Base-by-base conservation (phyloP, 345 rosid species). In the Gossypium anomalum region DNA sequence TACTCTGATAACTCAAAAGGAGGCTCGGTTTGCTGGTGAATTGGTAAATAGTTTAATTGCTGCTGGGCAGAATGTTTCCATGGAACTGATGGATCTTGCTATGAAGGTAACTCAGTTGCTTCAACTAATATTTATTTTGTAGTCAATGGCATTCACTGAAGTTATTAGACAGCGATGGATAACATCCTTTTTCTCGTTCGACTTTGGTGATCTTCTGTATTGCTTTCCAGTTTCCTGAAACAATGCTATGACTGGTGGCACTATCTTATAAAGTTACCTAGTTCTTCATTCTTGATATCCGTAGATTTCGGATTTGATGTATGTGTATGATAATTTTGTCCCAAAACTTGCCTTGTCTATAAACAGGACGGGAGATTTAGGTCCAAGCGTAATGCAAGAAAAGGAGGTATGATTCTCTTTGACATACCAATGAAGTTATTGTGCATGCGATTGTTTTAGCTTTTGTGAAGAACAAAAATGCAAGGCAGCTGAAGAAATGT, bases 21-120 rank as follows among this genome's bases (percentile, higher is more conserved):
- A 94, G 82, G 90, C 98, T 69, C 90, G 98, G 41, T 94, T 94
- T 91, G 97, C 93, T 7, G 97, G 98, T 70, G 99, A 94, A 83
- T 82, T 94, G 83, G 95, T 91, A 43, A 93, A 91, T 83, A 91
- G 93, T 85, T 81, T 94, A 85, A 78, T 94, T 71, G 97, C 99
- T 73, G 98, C 98, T 72, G 98, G 98, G 74, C 98, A 94, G 86
- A 94, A 87, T 74, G 96, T 89, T 61, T 74, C 97, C 8, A 48
- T 47, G 75, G 99, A 94, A 83, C 90, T 94, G 80, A 93, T 86
- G 93, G 97, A 93, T 82, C 93, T 93, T 78, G 98, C 98, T 59
- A 94, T 91, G 97, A 94, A 91, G 96, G 98, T 94, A 85, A 41
- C n/a, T 67, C 10, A 10, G 44, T 67, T 22, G 2, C 53, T 67